Evolutionary conservation across 345 rosid species (phyloP), one percentile per base, ranked within the genome.

Genomic region (Gossypium bickii): DNA sequence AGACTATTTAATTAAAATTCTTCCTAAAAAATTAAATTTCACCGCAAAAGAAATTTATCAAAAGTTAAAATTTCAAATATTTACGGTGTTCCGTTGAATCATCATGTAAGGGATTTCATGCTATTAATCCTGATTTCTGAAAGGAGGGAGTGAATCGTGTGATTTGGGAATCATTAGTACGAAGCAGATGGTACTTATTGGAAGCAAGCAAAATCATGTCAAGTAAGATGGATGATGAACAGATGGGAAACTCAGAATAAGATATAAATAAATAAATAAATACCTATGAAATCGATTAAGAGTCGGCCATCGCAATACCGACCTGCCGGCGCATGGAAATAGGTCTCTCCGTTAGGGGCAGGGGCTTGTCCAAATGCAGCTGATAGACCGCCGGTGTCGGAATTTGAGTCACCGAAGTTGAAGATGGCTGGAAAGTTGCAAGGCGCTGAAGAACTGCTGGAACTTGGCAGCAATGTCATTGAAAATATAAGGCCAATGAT

Each of bases 311-410:
- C 73, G 2, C 45, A 51, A 51, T 51, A 69, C 5, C 73, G 60
- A 51, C 73, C 73, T 1, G 66, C 66, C 44, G 66, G 66, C 0
- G 45, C 41, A 61, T 61, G 66, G 66, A 61, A 61, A 29, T 29
- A 61, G n/a, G 44, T 29, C 66, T 61, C 66, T 61, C 66, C 66
- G 1, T 85, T 81, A 64, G 97, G 98, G 8, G 88, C 80, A 44
- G 80, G 86, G 16, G 92, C 93, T 69, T 90, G 97, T 15, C 97
- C 97, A 47, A 88, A 92, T 10, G 82, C 92, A 0, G 98, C 93
- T 0, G 98, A 94, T 77, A 92, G 82, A 68, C 98, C 94, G 13
- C 98, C 97, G 55, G 85, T 81, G 75, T 82, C 85, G 78, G 81
- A 84, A 41, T 81, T 80, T 27, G 85, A 84, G 77, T 83, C 86